phyloP scores from a whole-genome alignment of 164 flowering plant species.

The Umbilicus rupestris region DNA sequence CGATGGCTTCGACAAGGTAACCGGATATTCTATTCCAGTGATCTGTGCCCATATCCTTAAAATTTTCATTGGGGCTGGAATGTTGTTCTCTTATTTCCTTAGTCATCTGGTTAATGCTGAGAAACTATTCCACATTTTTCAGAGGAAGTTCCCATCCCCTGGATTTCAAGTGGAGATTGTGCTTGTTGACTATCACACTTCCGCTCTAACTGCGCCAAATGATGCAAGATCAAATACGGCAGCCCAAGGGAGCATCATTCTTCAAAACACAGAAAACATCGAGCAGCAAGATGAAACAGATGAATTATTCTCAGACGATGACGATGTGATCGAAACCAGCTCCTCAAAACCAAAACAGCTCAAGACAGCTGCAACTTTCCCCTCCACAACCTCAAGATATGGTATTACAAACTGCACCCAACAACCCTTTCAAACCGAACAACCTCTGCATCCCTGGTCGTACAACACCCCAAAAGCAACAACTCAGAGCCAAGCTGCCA shows the following conservation, averaged over 20 bases:
- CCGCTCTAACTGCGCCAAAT: conserved; percentile 23
- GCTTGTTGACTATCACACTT: conserved; percentile 56
- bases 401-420: not conserved
- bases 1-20: conserved; percentile 95
- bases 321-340: not conserved
- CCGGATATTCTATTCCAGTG: not conserved
- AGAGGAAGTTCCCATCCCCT: conserved; percentile 91
- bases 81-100: not conserved
- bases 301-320: not conserved
- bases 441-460: no score
- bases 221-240: conserved; percentile 25
- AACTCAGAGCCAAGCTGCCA: conserved; percentile 4
- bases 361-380: not conserved
- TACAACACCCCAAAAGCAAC: not conserved
- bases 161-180: conserved; percentile 91
- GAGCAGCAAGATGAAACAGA: not conserved
- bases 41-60: no score
- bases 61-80: not conserved
- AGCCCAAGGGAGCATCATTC: conserved; percentile 9
- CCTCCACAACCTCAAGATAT: not conserved
- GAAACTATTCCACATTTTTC: conserved; percentile 16
- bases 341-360: not conserved
- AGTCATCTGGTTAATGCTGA: not conserved
- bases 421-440: not conserved
- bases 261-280: conserved; percentile 8